A percentile compares a stretch with the other conserved stretches of the same genome.
Conservation (phyloP, 1,139 yeast genomes). For the Sugiyamaella novakii region DNA sequence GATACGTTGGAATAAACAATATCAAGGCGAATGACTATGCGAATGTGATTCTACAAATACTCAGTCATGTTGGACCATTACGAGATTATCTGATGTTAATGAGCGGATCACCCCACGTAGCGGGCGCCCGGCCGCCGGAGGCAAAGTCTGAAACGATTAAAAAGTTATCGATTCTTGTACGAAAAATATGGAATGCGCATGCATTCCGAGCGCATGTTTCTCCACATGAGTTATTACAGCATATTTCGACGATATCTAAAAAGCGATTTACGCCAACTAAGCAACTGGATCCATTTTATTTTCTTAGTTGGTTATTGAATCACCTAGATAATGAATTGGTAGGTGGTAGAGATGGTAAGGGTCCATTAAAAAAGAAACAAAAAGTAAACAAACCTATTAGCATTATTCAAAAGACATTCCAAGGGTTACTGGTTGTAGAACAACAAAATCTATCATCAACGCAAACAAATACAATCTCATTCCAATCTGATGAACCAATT, state of each 20-base stretch:
- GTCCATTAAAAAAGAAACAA: background rate
- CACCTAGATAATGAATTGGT: conserved; percentile 48
- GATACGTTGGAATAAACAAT: conserved; percentile 66
- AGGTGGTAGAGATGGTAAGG: conserved; percentile 24
- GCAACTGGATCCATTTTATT: conserved; percentile 55
- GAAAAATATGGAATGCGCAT: conserved; percentile 65
- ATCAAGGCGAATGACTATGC: conserved; percentile 54
- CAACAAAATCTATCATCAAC: conserved; percentile 32
- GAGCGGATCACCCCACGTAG: background rate
- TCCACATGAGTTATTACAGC: conserved; percentile 64
- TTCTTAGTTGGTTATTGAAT: conserved; percentile 63
- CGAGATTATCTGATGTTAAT: conserved; percentile 54
- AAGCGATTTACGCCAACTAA: conserved; percentile 46
- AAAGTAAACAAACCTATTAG: conserved; percentile 29
- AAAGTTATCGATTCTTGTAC: conserved; percentile 50
- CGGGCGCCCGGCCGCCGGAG: conserved; percentile 21
- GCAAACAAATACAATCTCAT: background rate
- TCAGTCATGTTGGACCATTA: conserved; percentile 57
- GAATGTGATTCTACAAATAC: conserved; percentile 58
- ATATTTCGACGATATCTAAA: conserved; percentile 48
- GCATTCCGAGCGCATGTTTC: conserved; percentile 65
- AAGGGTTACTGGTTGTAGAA: conserved; percentile 54
- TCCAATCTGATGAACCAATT: conserved; percentile 9
- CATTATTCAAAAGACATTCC: conserved; percentile 46
- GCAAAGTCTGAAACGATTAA: conserved; percentile 33